Evolutionary conservation across 768 basidiomycete genomes (phyloP).

Genomic region (Boletus vermiculosoides): DNA sequence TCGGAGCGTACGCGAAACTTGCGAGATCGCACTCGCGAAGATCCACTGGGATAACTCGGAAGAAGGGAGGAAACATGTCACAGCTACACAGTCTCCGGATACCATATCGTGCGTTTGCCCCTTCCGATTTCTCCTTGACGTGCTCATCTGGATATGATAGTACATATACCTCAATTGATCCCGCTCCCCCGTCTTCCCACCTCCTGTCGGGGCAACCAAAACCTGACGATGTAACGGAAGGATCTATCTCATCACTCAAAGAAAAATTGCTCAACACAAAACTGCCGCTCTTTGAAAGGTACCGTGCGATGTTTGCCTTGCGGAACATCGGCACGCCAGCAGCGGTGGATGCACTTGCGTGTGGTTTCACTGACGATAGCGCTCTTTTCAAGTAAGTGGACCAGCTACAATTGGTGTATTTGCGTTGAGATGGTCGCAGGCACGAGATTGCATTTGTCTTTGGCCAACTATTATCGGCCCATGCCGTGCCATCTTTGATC

Average conservation of each 20-base stretch:
- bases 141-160: conserved; percentile 35
- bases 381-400: conserved; percentile 85
- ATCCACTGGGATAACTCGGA: conserved; percentile 89
- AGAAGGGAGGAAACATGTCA: conserved; percentile 55
- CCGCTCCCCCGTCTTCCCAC: conserved; percentile 75
- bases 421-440: conserved; percentile 39
- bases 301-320: conserved; percentile 97
- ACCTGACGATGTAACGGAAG: conserved; percentile 47
- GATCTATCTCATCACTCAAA: conserved; percentile 54
- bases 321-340: conserved; percentile 85
- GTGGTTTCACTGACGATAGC: conserved; percentile 85
- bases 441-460: conserved; percentile 99
- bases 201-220: conserved; percentile 56
- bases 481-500: conserved; percentile 84
- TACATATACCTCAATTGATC: conserved; percentile 81
- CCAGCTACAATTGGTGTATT: background rate
- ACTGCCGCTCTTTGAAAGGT: conserved; percentile 84
- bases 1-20: conserved; percentile 86
- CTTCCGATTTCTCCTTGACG: background rate
- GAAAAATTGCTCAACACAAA: conserved; percentile 60
- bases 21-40: conserved; percentile 94
- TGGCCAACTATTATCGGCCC: conserved; percentile 87
- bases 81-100: conserved; percentile 31
- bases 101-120: conserved; percentile 36
- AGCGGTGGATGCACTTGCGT: conserved; percentile 88